Evolutionary conservation across 2,329 filamentous ascomycete genomes (phyloP).

Genomic region (Diaporthe destruens): DNA sequence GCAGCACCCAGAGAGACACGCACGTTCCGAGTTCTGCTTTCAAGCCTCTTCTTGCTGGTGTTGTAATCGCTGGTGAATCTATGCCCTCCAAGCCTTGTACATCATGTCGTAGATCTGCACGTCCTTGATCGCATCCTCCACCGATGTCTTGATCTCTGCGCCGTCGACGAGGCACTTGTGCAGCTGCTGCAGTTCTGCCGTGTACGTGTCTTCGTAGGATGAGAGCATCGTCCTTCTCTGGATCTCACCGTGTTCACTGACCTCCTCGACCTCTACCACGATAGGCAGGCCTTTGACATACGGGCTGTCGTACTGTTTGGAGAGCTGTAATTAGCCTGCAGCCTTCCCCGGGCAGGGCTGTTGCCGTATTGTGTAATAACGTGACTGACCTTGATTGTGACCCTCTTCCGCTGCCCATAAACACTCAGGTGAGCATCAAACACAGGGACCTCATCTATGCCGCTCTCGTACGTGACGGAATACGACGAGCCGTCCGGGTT

Average conservation of each 20-base stretch:
- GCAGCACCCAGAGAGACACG: too few relatives aligned
- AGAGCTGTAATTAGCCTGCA: conserved; percentile 37
- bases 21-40: too few relatives aligned
- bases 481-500: conserved; percentile 4
- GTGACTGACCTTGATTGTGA: conserved; percentile 47
- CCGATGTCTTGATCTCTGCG: conserved; percentile 47
- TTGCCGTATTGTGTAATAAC: not conserved
- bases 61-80: not conserved
- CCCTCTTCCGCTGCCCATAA: conserved; percentile 65
- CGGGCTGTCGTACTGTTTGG: conserved; percentile 68
- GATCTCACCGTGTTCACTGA: conserved; percentile 52
- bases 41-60: too few relatives aligned
- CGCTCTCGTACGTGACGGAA: conserved; percentile 68
- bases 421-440: conserved; percentile 67
- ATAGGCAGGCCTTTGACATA: conserved; percentile 68
- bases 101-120: conserved; percentile 51
- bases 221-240: conserved; percentile 55
- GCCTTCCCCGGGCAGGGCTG: not conserved
- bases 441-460: conserved; percentile 63
- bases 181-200: conserved; percentile 52
- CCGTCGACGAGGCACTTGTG: conserved; percentile 47
- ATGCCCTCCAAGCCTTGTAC: conserved; percentile 41
- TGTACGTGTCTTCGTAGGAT: conserved; percentile 60
- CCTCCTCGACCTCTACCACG: conserved; percentile 61
- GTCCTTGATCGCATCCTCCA: conserved; percentile 49